These are phyloP conservation scores for Solanum phureja DNA, from an alignment of 257 asterid genomes.

Conservation along the genomic window DNA sequence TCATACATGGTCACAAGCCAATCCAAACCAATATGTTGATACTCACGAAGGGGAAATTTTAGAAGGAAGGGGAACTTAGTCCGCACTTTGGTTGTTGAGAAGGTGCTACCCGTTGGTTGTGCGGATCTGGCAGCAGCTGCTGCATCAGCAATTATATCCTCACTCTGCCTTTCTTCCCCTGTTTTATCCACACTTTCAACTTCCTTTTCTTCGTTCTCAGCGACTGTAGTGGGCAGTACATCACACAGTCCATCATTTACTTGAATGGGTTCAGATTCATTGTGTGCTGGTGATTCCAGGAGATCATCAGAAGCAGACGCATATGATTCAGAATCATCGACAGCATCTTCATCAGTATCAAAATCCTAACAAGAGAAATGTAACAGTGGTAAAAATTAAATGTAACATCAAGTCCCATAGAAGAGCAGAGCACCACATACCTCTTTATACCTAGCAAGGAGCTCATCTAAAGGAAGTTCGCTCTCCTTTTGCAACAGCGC, in stretches of 20 bases:
- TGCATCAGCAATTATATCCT: constrained; percentile 79
- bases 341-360: constrained; percentile 32
- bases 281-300: constrained; percentile 30
- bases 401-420: constrained; percentile 3
- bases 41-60: constrained; percentile 95
- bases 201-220: constrained; percentile 35
- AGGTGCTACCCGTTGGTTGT: constrained; percentile 98
- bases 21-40: constrained; percentile 98
- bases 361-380: constrained; percentile 33
- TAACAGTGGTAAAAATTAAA: constrained; percentile 13
- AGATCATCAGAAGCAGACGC: constrained; percentile 58
- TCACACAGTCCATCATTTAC: constrained; percentile 34
- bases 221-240: constrained; percentile 18
- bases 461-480: constrained; percentile 80
- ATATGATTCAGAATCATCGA: constrained; percentile 30
- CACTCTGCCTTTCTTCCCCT: constrained; percentile 59
- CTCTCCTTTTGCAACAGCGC: constrained; percentile 77
- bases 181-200: constrained; percentile 37
- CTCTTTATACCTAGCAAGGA: constrained; percentile 90
- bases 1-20: constrained; percentile 99
- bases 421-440: constrained; percentile 35
- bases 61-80: constrained; percentile 96
- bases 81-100: constrained; percentile 87
- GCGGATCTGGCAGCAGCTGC: constrained; percentile 99
- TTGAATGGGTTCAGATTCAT: constrained; percentile 25